Evolutionary conservation across 768 basidiomycete species (phyloP), one percentile per base, ranked within the genome.

Genomic region (Leucosporidium yakuticum): DNA sequence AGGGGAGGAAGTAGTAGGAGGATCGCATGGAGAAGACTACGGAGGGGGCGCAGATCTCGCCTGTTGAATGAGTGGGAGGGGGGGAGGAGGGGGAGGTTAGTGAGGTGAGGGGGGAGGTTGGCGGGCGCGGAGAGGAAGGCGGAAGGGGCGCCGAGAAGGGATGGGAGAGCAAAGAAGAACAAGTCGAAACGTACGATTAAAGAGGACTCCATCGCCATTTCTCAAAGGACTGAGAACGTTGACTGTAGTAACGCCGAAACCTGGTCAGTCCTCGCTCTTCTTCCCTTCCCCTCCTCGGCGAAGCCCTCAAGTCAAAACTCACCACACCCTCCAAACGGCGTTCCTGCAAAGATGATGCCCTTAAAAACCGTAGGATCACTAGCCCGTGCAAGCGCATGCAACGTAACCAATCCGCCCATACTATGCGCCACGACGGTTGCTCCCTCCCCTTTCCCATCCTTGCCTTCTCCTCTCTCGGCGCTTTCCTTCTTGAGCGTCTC

Each of bases 361-460:
- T 64, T 51, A 36, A 74, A 62, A 20, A 74, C 36, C 17, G 69
- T 67, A 8, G 74, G 74, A 56, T 74, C 71, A 1, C 19, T 3
- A 0, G 71, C 71, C 5, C 7, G 20, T 0, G 69, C 64, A 19
- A 74, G 39, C 4, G 74, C 74, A 27, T 74, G 74, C 0, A 74
- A 65, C 3, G 63, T 47, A 32, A 74, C 74, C 14, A 74, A 65
- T 0, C 74, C 74, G 57, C 74, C 74, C 74, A 74, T 74, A 59
- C 39, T 11, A 27, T 71, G 70, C 36, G 64, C 64, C 4, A 71
- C 58, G 25, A 68, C 64, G 23, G 67, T 68, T 11, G 70, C 62
- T 0, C 70, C 70, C 20, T 68, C 36, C 0, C 70, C 70, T 7
- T 53, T 7, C 1, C 70, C 67, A 9, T 56, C n/a, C 8, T 34